These are phyloP conservation scores for Chloromonas sp. DNA, from an alignment of 163 green algal species.

Conservation along the genomic window DNA sequence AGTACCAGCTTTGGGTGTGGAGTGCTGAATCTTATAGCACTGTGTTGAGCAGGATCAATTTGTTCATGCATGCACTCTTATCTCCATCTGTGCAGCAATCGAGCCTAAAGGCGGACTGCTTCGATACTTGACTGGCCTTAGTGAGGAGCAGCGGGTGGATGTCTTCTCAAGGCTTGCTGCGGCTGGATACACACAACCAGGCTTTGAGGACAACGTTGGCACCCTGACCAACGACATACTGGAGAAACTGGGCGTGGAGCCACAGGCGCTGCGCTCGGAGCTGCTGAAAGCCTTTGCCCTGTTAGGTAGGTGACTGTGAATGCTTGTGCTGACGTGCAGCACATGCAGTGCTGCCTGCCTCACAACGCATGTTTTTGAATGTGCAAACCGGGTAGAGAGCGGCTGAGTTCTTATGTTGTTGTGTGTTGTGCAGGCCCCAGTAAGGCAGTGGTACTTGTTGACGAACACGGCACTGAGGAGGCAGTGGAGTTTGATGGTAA, in stretches of 20 bases:
- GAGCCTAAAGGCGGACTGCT: background rate
- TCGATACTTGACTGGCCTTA: background rate
- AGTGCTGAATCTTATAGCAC: too few species aligned
- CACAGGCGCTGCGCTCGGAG: background rate
- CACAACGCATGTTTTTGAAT: background rate
- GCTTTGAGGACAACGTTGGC: background rate
- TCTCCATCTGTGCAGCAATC: background rate
- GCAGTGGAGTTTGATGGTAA: background rate
- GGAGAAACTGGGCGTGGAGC: slow-evolving; percentile 1
- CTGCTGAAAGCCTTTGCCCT: background rate
- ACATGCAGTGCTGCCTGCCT: background rate
- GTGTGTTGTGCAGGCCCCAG: slow-evolving; percentile 1
- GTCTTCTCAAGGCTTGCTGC: slow-evolving; percentile 2
- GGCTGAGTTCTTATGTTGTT: background rate
- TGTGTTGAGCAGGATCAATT: too few species aligned
- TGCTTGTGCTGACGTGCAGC: background rate
- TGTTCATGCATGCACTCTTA: background rate
- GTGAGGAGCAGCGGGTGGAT: background rate
- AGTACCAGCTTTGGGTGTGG: too few species aligned
- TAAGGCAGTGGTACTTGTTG: background rate
- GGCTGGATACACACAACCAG: background rate
- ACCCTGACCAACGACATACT: background rate
- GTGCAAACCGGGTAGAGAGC: background rate
- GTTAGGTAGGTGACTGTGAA: background rate
- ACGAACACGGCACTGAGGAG: background rate